phyloP scores from a whole-genome alignment of 2,329 filamentous ascomycete species.

The Podosphaera xanthii region DNA sequence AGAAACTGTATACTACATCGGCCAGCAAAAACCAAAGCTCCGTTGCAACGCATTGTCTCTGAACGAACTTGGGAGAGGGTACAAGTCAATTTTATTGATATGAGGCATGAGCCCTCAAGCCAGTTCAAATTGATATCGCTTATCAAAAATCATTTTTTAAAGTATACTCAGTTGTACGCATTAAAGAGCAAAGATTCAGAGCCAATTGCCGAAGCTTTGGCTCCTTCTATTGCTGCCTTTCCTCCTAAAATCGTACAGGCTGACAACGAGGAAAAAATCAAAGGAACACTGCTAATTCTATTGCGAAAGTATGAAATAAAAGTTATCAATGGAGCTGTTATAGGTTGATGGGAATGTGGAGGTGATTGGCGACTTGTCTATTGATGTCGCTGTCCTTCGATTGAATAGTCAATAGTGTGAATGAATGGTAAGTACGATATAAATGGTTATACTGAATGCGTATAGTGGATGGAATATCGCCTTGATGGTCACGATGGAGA shows the following conservation, averaged over 20 bases:
- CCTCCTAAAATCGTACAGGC: background rate
- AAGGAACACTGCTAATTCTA: background rate
- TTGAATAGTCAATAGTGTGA: too few species aligned
- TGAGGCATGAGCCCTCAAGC: constrained; percentile 4
- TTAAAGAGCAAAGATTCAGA: constrained; percentile 4
- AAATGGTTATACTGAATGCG: too few species aligned
- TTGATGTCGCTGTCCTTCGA: too few species aligned
- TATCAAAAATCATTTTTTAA: constrained; percentile 8
- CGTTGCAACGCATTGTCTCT: too few species aligned
- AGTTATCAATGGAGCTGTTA: constrained; percentile 3
- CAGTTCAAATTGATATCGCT: constrained; percentile 7
- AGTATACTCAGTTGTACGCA: constrained; percentile 6
- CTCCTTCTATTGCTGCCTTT: background rate
- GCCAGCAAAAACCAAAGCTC: too few species aligned
- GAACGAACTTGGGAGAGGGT: background rate
- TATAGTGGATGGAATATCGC: too few species aligned
- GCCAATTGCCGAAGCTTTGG: constrained; percentile 2
- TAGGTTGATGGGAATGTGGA: too few species aligned
- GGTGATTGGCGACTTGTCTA: too few species aligned
- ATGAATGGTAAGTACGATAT: too few species aligned
- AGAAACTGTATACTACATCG: too few species aligned
- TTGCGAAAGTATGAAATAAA: background rate
- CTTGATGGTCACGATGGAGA: too few species aligned
- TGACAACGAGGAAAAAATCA: background rate
- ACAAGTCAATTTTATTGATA: constrained; percentile 8